Base-by-base conservation (phyloP, 169 alveolate species). In the Cryptosporidium sp. region DNA sequence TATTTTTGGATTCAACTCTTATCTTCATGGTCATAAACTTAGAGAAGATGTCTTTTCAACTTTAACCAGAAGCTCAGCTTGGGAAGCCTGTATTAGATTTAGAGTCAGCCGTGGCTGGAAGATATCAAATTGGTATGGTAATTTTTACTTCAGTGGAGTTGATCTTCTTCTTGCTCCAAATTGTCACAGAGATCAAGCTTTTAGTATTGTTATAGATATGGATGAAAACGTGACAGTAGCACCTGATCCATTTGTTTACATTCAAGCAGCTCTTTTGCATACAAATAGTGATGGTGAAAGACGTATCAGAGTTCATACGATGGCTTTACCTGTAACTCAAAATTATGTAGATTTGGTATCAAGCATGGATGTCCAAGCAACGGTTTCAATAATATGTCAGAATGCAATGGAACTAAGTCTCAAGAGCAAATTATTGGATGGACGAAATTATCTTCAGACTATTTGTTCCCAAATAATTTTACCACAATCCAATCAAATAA, bases 1-100 rank as follows among this genome's bases (percentile, higher is more conserved):
- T 84, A 93, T 93, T 45, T 94, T 94, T 26, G 85, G 93, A 29
- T 93, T 92, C 43, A 65, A 70, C 69, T 45, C 69, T 18, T 84
- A 94, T 92, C 58, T 86, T 86, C 59, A 93, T 84, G 95, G 89
- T n/a, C 91, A 73, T n/a, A 91, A 91, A 73, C 85, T 91, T 23
- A 45, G 69, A n/a, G 92, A 70, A 39, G 93, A 91, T 58, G 26
- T 86, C 45, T 62, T 37, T 41, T 62, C 67, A 9, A 35, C 48
- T 18, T 29, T 91, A 33, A 91, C 93, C 12, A 91, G 93, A 84
- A 91, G 91, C 18, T 85, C 92, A 41, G 94, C 95, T 12, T 98
- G 99, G 99, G 99, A 98, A 91, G 97, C 99, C 0, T 99, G 98
- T 43, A 96, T 98, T 97, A 95, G 99, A 84, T 92, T 97, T 37